Base-by-base conservation (phyloP, 352 stramenopile genomes). In the Elongisporangium undulatum region DNA sequence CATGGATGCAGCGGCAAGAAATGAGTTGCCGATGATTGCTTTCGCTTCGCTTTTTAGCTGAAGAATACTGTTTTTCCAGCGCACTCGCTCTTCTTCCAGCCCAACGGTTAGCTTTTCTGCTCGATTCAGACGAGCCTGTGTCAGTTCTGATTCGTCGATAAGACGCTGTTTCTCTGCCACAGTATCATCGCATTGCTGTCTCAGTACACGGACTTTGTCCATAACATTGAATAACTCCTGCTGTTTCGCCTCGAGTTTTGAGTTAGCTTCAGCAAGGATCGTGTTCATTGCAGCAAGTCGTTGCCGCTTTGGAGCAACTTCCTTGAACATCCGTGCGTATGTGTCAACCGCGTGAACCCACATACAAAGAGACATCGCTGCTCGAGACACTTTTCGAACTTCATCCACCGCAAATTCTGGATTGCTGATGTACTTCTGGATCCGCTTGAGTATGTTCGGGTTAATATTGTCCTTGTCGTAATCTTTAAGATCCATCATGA, bases 351-450 rank as follows among this genome's bases (percentile, higher is more conserved):
- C 87, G 63, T 93, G 83, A 17, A 94, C 82, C 85, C 85, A 96
- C 85, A 94, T 95, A 24, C 87, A 95, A 23, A 96, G 58, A n/a
- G 81, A 90, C 75, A 88, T 88, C 2, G 86, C 86, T 0, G 87
- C 87, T 17, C 71, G 67, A 6, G 82, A 94, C 5, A 93, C 84
- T 55, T 95, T 92, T 61, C 82, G 90, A 2, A 94, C 83, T 64
- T 92, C 84, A 17, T 94, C 82, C 12, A 94, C 75, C 1, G 80
- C 75, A 58, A 95, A 94, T 19, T 94, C 86, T 1, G 85, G 82
- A 51, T 82, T 89, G 1, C 94, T 78, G 24, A 95, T 91, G 41
- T 95, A 95, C 69, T 85, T 89, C 4, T 79, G 83, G 12, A 95
- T 71, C 24, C 64, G 76, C 51, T 91, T 94, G n/a, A 93, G 69